Evolutionary conservation across 2,329 filamentous ascomycete genomes (phyloP).

Genomic region (Colletotrichum euphorbiae): DNA sequence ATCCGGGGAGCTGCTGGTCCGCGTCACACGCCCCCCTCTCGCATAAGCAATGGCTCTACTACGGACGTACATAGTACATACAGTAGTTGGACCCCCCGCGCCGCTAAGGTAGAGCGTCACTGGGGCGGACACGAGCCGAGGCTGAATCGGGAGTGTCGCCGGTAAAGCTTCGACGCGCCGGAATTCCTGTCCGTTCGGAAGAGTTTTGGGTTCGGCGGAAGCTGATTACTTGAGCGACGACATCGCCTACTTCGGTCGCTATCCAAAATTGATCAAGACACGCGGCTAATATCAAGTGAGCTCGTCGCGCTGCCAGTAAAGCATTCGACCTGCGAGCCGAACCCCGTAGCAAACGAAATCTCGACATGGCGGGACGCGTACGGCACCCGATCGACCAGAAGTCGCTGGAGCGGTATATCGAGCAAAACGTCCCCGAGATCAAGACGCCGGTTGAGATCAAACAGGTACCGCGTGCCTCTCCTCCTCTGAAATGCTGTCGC

Average conservation of each 20-base stretch:
- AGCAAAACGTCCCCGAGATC: constrained; percentile 83
- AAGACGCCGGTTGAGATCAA: constrained; percentile 86
- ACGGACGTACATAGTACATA: too few species aligned
- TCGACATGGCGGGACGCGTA: constrained; percentile 82
- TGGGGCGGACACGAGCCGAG: constrained; percentile 6
- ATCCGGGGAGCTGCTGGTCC: background rate
- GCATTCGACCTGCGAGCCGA: too few species aligned
- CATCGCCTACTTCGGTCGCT: background rate
- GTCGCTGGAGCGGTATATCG: constrained; percentile 83
- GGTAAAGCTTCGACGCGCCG: background rate
- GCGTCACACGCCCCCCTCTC: background rate
- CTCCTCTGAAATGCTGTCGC: background rate
- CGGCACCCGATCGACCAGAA: constrained; percentile 90
- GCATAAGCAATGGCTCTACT: constrained; percentile 3
- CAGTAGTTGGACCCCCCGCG: background rate
- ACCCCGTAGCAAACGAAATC: background rate
- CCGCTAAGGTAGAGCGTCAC: background rate
- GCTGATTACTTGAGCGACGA: background rate
- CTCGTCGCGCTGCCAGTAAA: too few species aligned
- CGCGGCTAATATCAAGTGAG: too few species aligned
- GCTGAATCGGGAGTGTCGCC: constrained; percentile 1
- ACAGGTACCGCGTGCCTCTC: constrained; percentile 70
- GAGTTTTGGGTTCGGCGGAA: background rate
- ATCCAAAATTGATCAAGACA: too few species aligned
- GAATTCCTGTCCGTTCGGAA: constrained; percentile 2